Evolutionary conservation across 768 basidiomycete species (phyloP).

Genomic region (Tulasnella sp.): DNA sequence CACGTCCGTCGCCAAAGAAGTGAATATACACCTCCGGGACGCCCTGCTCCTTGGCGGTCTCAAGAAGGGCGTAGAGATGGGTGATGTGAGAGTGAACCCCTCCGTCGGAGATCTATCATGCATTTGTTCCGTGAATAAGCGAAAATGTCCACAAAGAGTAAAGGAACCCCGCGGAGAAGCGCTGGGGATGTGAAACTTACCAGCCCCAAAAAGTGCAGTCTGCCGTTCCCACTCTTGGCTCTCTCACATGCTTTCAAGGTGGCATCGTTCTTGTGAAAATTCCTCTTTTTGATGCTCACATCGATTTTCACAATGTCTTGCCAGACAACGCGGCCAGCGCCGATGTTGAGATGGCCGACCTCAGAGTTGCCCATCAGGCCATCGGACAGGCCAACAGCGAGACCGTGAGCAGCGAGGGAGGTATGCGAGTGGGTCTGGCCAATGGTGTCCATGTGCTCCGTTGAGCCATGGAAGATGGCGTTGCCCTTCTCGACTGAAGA

Average conservation of each 20-base stretch:
- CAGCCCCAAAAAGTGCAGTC: conserved; percentile 84
- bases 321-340: conserved; percentile 93
- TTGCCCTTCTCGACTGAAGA: conserved; percentile 63
- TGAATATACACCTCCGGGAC: conserved; percentile 87
- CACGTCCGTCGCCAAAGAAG: conserved; percentile 92
- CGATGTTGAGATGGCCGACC: conserved; percentile 93
- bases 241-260: conserved; percentile 71
- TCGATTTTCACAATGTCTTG: conserved; percentile 97
- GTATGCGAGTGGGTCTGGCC: conserved; percentile 70
- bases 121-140: neutral
- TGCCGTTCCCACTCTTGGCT: conserved; percentile 78
- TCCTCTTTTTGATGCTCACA: conserved; percentile 80
- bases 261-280: conserved; percentile 72
- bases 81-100: conserved; percentile 95
- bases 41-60: conserved; percentile 79
- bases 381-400: conserved; percentile 88
- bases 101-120: conserved; percentile 78
- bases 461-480: conserved; percentile 79
- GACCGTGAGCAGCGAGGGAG: conserved; percentile 75
- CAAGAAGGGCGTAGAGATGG: conserved; percentile 86
- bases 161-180: conserved; percentile 15
- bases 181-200: conserved; percentile 44
- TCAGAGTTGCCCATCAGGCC: conserved; percentile 98
- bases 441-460: conserved; percentile 86
- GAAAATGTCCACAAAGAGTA: neutral